phyloP scores from a whole-genome alignment of 1,284 basidiomycete genomes.

The Athelia sp. region DNA sequence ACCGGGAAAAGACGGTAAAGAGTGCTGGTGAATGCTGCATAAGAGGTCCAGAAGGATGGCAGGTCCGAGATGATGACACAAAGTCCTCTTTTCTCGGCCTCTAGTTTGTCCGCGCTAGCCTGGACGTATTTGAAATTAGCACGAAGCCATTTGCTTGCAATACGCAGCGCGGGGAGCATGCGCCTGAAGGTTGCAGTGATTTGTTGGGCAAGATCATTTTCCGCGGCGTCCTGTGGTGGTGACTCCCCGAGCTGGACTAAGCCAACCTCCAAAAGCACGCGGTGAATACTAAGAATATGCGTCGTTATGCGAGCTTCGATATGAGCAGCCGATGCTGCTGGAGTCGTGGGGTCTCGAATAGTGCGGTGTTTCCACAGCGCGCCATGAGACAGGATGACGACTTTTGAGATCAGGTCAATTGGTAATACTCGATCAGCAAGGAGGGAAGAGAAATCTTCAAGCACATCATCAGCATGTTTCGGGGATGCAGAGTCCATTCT shows the following conservation, averaged over 20 bases:
- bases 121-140: constrained; percentile 74
- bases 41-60: constrained; percentile 69
- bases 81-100: constrained; percentile 10
- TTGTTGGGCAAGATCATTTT: constrained; percentile 66
- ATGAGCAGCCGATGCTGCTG: constrained; percentile 15
- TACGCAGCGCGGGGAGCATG: constrained; percentile 81
- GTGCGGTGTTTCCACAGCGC: constrained; percentile 81
- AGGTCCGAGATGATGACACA: constrained; percentile 26
- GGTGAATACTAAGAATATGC: constrained; percentile 53
- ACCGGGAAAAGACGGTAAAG: constrained; percentile 71
- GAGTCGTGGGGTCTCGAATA: constrained; percentile 39
- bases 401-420: constrained; percentile 71
- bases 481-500: constrained; percentile 42
- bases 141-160: constrained; percentile 86
- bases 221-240: constrained; percentile 45
- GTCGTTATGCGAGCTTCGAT: constrained; percentile 69
- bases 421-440: constrained; percentile 70
- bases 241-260: constrained; percentile 47
- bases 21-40: constrained; percentile 63
- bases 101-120: constrained; percentile 30
- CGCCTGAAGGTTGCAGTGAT: constrained; percentile 86
- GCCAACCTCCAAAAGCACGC: constrained; percentile 63
- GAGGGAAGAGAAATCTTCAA: constrained; percentile 50
- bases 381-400: constrained; percentile 71
- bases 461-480: constrained; percentile 42